Base-by-base conservation (phyloP, 306 rosid genomes). In the Lathyrus tuberosus region DNA sequence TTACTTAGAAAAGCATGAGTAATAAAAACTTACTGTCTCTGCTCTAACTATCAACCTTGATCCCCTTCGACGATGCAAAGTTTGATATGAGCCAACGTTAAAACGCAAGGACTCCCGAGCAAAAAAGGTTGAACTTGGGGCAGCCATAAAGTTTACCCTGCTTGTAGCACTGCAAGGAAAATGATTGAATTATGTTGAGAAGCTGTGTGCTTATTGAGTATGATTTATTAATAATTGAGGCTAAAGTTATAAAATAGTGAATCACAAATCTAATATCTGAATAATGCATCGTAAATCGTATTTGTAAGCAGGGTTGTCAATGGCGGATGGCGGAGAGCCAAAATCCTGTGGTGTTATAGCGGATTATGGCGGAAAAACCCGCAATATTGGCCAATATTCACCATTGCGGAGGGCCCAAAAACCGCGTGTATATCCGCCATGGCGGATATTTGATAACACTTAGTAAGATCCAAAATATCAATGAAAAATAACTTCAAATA, bases 41-140 rank as follows among this genome's bases (percentile, higher is more conserved):
- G 99, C 99, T 84, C 96, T 91, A 74, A 95, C 97, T 17, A 76
- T 76, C 62, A 91, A 75, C 72, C 86, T 75, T 44, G 91, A 84
- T 65, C 92, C 90, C 80, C 82, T 83, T 15, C 63, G 82, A 41
- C 47, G 88, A 80, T 79, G 85, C 53, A 76, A 71, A 52, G 85
- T 84, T 68, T 80, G 87, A 76, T 79, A 83, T 65, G 87, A 70
- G 67, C 83, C 65, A 17, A 48, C 52, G 60, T 75, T 69, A 69
- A 77, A 83, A 66, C 35, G 81, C 63, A 71, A 76, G 73, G 95
- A 88, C 78, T 82, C 89, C 42, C 56, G 73, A 62, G 95, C 78
- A 56, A 87, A 78, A 42, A 86, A 80, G 76, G 86, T 84, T 74
- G 97, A 95, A 57, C 80, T 82, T 14, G 73, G 63, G 49, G 92